Conservation (phyloP, 768 basidiomycete species). For the Termitomyces sp. region DNA sequence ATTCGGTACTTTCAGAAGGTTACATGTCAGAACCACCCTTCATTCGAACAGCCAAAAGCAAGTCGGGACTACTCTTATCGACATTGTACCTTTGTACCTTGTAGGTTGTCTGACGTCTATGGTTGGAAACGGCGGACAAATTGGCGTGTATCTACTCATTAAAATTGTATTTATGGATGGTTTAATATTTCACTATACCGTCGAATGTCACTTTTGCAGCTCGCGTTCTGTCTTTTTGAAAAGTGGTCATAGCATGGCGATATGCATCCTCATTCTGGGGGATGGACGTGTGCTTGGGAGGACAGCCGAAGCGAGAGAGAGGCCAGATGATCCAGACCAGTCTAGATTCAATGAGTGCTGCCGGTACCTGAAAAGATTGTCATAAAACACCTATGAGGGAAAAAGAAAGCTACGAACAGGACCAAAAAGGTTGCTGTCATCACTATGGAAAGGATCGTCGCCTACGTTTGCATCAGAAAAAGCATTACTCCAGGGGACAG, state of each 20-base stretch:
- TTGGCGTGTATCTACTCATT: too few species aligned
- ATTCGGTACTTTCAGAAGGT: too few species aligned
- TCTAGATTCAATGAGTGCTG: slow-evolving; percentile 45
- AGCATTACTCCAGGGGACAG: neutral
- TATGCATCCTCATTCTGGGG: slow-evolving; percentile 16
- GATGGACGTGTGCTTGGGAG: slow-evolving; percentile 10
- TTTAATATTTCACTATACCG: slow-evolving; percentile 5
- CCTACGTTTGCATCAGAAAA: slow-evolving; percentile 28
- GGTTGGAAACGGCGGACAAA: too few species aligned
- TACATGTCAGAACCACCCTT: too few species aligned
- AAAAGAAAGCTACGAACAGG: slow-evolving; percentile 38
- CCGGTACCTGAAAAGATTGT: slow-evolving; percentile 29
- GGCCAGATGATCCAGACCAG: slow-evolving; percentile 49
- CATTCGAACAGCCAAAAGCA: too few species aligned
- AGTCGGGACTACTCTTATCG: too few species aligned
- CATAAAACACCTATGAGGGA: neutral
- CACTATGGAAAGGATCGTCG: slow-evolving; percentile 59
- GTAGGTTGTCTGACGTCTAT: too few species aligned
- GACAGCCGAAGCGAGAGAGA: slow-evolving; percentile 35
- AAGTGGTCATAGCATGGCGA: slow-evolving; percentile 27
- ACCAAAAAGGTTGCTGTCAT: slow-evolving; percentile 71
- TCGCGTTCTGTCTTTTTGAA: slow-evolving; percentile 34
- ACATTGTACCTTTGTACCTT: too few species aligned
- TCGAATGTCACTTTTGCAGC: slow-evolving; percentile 27
- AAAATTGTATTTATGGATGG: too few species aligned